These are phyloP conservation scores for Rhodotorula babjevae DNA, from an alignment of 768 basidiomycete genomes.

Conservation along the genomic window DNA sequence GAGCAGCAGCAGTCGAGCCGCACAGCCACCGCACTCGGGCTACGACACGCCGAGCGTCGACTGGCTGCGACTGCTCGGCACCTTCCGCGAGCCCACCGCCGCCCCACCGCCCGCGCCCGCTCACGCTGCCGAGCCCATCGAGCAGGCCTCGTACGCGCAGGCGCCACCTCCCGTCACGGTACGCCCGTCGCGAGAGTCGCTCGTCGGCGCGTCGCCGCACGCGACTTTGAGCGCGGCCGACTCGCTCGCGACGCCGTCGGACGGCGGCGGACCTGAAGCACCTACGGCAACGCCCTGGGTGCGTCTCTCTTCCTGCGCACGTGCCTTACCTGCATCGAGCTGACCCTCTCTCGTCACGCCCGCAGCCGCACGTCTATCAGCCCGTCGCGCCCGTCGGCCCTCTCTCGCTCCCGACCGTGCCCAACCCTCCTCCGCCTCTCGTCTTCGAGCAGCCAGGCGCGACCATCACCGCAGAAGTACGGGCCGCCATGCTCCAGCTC, in stretches of 20 bases:
- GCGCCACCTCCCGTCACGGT: no score
- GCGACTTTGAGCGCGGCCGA: background rate
- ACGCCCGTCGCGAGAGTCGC: background rate
- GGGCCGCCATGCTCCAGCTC: background rate
- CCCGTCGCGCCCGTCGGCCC: background rate
- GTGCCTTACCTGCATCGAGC: no score
- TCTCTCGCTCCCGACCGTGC: background rate
- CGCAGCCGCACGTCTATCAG: background rate
- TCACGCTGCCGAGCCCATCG: no score
- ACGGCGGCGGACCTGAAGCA: constrained; percentile 4
- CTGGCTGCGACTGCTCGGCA: background rate
- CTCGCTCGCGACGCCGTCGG: background rate
- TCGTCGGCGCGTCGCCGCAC: background rate
- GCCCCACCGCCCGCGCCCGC: background rate
- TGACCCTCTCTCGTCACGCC: no score
- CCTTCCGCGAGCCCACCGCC: background rate
- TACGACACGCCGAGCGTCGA: background rate
- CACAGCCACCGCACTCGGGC: background rate
- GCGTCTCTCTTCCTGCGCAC: no score
- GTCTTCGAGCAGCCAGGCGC: background rate
- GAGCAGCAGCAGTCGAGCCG: background rate
- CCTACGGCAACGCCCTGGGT: background rate
- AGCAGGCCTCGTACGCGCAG: background rate
- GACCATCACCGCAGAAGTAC: background rate
- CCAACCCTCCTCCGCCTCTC: background rate